Conservation (phyloP, 2,329 filamentous ascomycete genomes). For the Aspergillus sp. region DNA sequence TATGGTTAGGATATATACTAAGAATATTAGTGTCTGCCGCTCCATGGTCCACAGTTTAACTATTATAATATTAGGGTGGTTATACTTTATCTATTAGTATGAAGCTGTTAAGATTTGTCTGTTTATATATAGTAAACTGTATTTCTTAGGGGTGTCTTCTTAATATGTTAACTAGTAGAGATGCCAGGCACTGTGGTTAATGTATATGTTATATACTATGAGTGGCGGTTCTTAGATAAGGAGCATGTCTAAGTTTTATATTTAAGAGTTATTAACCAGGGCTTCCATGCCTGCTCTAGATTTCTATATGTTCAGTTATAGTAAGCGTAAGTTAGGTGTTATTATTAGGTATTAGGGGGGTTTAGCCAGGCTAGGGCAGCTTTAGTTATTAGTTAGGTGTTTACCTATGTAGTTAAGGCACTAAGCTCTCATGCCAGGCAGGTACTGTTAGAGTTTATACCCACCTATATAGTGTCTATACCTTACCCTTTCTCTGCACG, state of each 20-base stretch:
- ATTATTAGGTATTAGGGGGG: conserved; percentile 1
- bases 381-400: conserved; percentile 13
- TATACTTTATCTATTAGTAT: conserved; percentile 15
- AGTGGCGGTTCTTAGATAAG: conserved; percentile 14
- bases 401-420: conserved; percentile 15
- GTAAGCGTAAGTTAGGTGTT: background rate
- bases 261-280: conserved; percentile 21
- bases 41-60: conserved; percentile 14
- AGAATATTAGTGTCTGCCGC: conserved; percentile 12
- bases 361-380: conserved; percentile 6
- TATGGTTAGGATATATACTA: conserved; percentile 10
- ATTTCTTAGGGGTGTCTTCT: background rate
- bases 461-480: conserved; percentile 16
- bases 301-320: conserved; percentile 14
- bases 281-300: conserved; percentile 18
- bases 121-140: conserved; percentile 19
- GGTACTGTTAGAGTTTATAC: conserved; percentile 14
- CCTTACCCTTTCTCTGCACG: conserved; percentile 16
- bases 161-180: conserved; percentile 17
- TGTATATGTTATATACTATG: conserved; percentile 12
- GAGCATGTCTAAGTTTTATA: conserved; percentile 17
- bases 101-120: conserved; percentile 16
- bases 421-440: conserved; percentile 10
- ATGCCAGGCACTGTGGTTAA: conserved; percentile 20
- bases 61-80: conserved; percentile 17